Conservation (phyloP, 2,329 filamentous ascomycete species). For the Raffaelea arxii region DNA sequence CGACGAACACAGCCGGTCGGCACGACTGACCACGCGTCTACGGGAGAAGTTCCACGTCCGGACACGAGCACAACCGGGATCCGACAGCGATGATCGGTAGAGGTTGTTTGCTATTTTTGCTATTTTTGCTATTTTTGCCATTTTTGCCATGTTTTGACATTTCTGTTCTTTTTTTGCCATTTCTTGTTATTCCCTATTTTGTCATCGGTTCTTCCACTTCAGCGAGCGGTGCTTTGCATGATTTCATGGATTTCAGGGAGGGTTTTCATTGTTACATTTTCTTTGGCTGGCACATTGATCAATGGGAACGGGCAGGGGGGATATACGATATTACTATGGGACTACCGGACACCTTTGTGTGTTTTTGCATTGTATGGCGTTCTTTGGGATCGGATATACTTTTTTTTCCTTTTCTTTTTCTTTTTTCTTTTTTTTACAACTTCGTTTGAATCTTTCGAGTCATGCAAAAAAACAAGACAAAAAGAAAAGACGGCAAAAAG, state of each 20-base stretch:
- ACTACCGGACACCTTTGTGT: too few species aligned
- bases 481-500: neutral
- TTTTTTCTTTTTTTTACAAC: neutral
- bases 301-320: too few species aligned
- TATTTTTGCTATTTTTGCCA: neutral
- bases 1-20: conserved; percentile 28
- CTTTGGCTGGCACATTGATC: too few species aligned
- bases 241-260: too few species aligned
- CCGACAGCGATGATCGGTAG: too few species aligned
- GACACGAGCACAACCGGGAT: conserved; percentile 30
- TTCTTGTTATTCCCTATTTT: neutral
- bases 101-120: too few species aligned
- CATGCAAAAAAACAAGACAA: neutral
- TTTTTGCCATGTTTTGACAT: neutral
- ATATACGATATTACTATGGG: too few species aligned
- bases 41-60: conserved; percentile 44
- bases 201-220: neutral
- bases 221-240: too few species aligned
- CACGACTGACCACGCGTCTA: conserved; percentile 37
- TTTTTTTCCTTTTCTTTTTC: neutral
- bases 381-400: neutral
- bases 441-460: too few species aligned
- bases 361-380: neutral
- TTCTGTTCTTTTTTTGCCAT: neutral
- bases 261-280: too few species aligned